These are phyloP conservation scores for Stereum hirsutum DNA, from an alignment of 1,284 basidiomycete genomes.

Conservation along the genomic window DNA sequence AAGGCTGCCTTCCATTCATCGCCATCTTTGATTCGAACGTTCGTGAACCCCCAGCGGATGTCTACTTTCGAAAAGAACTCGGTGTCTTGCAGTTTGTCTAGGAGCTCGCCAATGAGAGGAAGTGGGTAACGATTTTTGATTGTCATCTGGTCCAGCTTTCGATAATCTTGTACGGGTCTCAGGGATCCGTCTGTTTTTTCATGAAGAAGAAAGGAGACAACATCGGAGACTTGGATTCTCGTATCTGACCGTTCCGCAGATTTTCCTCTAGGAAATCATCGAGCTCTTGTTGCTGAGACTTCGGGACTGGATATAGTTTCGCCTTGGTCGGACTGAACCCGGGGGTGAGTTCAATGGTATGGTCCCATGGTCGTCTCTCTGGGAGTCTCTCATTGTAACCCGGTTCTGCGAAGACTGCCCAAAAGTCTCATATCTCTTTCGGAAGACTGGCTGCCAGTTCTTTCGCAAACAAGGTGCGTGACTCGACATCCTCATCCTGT, in stretches of 20 bases:
- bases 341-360: neutral
- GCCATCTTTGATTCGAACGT: neutral
- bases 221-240: neutral
- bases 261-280: neutral
- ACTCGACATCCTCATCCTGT: too few relatives aligned
- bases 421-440: too few relatives aligned
- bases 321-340: neutral
- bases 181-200: too few relatives aligned
- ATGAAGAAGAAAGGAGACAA: neutral
- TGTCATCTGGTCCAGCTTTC: neutral
- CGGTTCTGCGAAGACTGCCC: too few relatives aligned
- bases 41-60: neutral
- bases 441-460: too few relatives aligned
- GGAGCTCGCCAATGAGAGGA: neutral
- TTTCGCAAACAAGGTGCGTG: too few relatives aligned
- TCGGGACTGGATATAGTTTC: too few relatives aligned
- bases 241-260: neutral
- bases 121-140: neutral
- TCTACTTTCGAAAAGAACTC: neutral
- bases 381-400: neutral
- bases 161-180: too few relatives aligned
- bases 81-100: neutral
- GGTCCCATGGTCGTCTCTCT: neutral
- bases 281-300: neutral
- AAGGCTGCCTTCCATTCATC: neutral